Conservation (phyloP, 768 basidiomycete species). For the Rhodotorula babjevae region DNA sequence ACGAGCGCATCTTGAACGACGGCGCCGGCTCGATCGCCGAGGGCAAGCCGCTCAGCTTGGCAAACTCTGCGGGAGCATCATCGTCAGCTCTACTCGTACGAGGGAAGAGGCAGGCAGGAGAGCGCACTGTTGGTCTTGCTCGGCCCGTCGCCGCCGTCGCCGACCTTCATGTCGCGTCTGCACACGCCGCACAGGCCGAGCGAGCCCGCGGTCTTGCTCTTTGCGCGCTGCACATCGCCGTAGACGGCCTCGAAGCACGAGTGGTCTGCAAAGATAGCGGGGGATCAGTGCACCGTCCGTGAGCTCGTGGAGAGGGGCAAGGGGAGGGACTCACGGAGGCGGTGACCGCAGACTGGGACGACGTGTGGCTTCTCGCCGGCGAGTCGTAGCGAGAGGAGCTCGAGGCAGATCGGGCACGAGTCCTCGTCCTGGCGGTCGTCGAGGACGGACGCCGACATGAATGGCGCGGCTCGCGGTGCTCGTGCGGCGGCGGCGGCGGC, state of each 20-base stretch:
- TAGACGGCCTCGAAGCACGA: conserved; percentile 97
- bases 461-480: not conserved
- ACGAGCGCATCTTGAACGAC: conserved; percentile 41
- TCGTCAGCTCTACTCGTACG: not conserved
- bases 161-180: conserved; percentile 90
- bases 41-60: conserved; percentile 80
- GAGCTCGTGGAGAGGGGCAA: accelerated
- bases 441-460: not conserved
- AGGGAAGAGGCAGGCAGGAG: not conserved
- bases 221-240: conserved; percentile 77
- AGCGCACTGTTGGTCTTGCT: conserved; percentile 74
- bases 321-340: conserved; percentile 70
- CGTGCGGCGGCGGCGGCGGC: not conserved
- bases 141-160: conserved; percentile 66
- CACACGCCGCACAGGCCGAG: conserved; percentile 96
- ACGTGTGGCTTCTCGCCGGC: conserved; percentile 97
- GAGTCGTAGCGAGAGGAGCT: conserved; percentile 83
- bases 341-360: conserved; percentile 94
- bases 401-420: conserved; percentile 93
- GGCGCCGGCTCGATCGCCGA: conserved; percentile 49
- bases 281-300: conserved; percentile 13
- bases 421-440: conserved; percentile 58
- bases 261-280: conserved; percentile 48
- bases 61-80: conserved; percentile 62
- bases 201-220: conserved; percentile 34